Base-by-base conservation (phyloP, 2,329 filamentous ascomycete genomes). In the Clonostachys byssicola region DNA sequence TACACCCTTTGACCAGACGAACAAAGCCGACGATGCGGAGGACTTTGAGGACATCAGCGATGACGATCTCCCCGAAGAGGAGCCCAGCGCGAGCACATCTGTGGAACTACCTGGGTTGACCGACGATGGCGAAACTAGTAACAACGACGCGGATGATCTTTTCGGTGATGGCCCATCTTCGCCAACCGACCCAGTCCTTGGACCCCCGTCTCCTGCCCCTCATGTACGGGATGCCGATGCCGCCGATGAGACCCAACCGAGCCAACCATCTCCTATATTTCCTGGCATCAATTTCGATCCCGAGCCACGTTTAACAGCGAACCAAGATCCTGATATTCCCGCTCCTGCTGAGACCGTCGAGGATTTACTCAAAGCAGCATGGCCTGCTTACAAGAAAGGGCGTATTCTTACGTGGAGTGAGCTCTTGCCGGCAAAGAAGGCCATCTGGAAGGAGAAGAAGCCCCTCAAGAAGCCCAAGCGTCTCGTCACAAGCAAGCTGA, bases 11-110 rank as follows among this genome's bases (percentile, higher is more conserved):
- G 83, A 85, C 53, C 75, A 83, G 53, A 74, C 75, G 7, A 87
- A 90, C 64, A 99, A 99, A 67, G 92, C 91, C 47, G 91, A 91
- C 50, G 89, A 97, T 68, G 94, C 94, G 39, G 72, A 94, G 52
- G 94, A 99, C 61, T 99, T 77, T 57, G 90, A 89, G 61, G 89
- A 96, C 60, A 92, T 97, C 52, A 87, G 87, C 54, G 92, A 97
- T 62, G 91, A 95, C 61, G 92, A 96, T 52, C 77, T 96, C 8
- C 87, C 90, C 12, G 89, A 94, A 7, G 89, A 94, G 52, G 79
- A 84, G 47, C 67, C 65, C 30, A 66, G 64, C 12, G 65, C 61
- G 6, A 65, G 61, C 45, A 59, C 62, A 14, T 74, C 71, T 13
- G 62, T 68, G 42, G 74, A 81, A 47, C 61, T 75, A n/a, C 77